phyloP scores from a whole-genome alignment of 1,284 basidiomycete species.

The Marasmius sp. region DNA sequence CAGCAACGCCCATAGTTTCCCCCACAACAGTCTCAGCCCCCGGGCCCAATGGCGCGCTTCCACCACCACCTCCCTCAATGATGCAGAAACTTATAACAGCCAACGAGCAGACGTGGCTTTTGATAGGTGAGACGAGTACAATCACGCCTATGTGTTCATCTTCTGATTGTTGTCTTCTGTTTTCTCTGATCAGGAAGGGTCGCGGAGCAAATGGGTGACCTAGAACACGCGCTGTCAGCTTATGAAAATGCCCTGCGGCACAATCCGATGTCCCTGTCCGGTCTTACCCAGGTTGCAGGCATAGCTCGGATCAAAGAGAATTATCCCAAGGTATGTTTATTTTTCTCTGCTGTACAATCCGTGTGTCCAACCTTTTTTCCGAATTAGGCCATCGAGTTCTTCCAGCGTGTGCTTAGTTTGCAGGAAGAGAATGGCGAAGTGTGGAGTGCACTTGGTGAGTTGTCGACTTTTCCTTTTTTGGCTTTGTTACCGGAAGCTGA shows the following conservation, averaged over 20 bases:
- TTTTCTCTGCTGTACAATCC: constrained; percentile 27
- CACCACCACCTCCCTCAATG: constrained; percentile 35
- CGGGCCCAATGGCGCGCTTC: constrained; percentile 22
- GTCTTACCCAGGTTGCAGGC: constrained; percentile 88
- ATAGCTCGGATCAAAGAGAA: constrained; percentile 88
- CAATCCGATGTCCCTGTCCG: constrained; percentile 85
- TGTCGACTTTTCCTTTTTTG: constrained; percentile 16
- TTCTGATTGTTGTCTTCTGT: background rate
- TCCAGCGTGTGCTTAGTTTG: constrained; percentile 86
- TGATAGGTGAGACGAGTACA: constrained; percentile 66
- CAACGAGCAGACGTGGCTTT: constrained; percentile 91
- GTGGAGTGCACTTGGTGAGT: constrained; percentile 86
- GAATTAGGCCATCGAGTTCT: constrained; percentile 88
- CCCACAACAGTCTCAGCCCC: constrained; percentile 42
- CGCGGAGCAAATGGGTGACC: constrained; percentile 88
- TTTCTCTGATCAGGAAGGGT: constrained; percentile 65
- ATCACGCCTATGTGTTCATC: background rate
- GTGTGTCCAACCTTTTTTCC: constrained; percentile 27
- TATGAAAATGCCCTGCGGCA: constrained; percentile 93
- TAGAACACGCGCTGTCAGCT: constrained; percentile 84
- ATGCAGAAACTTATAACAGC: constrained; percentile 78
- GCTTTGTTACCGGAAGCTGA: constrained; percentile 2
- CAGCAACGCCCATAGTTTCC: constrained; percentile 32
- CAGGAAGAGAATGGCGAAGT: constrained; percentile 94
- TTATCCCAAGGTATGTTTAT: constrained; percentile 69